Evolutionary conservation across 768 basidiomycete species (phyloP).

Genomic region (Filobasidium floriforme): DNA sequence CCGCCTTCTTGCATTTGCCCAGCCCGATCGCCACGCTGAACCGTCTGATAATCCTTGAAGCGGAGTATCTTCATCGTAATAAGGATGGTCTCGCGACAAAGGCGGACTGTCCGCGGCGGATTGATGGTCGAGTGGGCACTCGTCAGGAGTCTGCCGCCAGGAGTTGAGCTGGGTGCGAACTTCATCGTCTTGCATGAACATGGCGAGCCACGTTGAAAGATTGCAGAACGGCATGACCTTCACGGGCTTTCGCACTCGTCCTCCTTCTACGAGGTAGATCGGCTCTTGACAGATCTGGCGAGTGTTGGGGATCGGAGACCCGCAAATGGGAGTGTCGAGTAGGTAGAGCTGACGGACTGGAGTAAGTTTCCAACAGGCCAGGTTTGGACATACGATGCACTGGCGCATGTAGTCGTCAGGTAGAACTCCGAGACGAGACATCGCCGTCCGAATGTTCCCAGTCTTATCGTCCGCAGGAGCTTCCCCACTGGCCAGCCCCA

Average conservation of each 20-base stretch:
- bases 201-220: background rate
- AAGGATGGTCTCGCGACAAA: background rate
- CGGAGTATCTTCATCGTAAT: background rate
- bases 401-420: background rate
- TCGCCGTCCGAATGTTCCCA: background rate
- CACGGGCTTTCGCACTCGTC: background rate
- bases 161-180: background rate
- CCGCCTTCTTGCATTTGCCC: background rate
- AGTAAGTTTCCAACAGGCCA: conserved; percentile 3
- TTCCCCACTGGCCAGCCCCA: background rate
- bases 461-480: background rate
- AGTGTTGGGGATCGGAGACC: background rate
- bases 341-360: background rate
- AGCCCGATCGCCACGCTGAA: background rate
- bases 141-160: background rate
- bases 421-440: background rate
- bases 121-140: background rate
- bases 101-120: background rate
- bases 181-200: background rate
- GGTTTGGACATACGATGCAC: conserved; percentile 3
- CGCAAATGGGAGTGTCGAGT: background rate
- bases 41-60: background rate
- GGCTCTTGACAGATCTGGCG: background rate
- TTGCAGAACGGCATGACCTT: conserved; percentile 2
- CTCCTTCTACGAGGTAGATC: background rate